Percentiles rank a stretch among this genome's conserved stretches.
These are phyloP conservation scores for Aphanomyces invadans DNA, from an alignment of 352 stramenopile species.

Conservation along the genomic window DNA sequence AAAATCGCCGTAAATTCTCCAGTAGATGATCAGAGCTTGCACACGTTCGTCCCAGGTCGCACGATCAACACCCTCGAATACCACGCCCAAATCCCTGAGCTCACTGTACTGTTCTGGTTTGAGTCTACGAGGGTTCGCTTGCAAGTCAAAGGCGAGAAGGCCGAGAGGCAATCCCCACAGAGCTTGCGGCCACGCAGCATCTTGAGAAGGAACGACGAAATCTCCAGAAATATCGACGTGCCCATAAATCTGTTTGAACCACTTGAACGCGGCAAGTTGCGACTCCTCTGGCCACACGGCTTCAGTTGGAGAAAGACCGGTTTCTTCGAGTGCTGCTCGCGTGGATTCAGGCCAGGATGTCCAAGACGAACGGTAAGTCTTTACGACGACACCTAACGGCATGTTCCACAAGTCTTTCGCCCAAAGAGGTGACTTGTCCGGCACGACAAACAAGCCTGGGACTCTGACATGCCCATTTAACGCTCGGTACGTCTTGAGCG, in stretches of 20 bases:
- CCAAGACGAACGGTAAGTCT: conserved; percentile 4
- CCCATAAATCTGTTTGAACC: conserved; percentile 9
- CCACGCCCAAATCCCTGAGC: background rate
- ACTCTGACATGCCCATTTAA: conserved; percentile 4
- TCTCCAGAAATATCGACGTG: background rate
- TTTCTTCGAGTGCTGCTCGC: background rate
- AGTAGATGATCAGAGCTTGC: conserved; percentile 1
- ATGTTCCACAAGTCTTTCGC: conserved; percentile 20
- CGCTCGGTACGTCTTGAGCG: conserved; percentile 2
- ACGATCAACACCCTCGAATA: background rate
- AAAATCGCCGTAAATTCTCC: background rate
- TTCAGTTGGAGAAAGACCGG: background rate
- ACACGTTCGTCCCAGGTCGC: conserved; percentile 14
- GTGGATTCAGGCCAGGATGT: background rate
- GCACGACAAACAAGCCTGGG: conserved; percentile 11
- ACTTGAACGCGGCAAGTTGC: background rate
- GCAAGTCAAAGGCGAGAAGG: background rate
- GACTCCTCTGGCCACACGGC: background rate
- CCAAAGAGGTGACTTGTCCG: conserved; percentile 6
- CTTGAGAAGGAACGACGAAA: conserved; percentile 2
- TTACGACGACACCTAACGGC: conserved; percentile 5
- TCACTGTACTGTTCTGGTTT: background rate
- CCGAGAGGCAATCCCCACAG: background rate
- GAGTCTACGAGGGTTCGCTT: background rate
- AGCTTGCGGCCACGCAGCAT: background rate